These are phyloP conservation scores for Acanthamoeba sp. DNA, from an alignment of 208 protist genomes.

Conservation along the genomic window DNA sequence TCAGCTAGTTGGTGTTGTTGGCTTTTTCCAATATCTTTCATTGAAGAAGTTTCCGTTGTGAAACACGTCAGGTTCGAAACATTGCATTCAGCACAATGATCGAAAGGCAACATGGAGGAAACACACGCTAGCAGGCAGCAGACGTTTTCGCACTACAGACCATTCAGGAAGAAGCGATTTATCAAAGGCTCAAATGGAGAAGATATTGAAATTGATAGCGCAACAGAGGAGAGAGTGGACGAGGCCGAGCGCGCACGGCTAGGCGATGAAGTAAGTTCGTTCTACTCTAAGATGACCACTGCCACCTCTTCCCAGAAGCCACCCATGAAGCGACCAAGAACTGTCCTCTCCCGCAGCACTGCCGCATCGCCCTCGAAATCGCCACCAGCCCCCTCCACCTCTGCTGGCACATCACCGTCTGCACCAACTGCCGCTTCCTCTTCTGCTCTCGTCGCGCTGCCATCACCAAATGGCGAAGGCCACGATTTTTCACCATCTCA, in stretches of 20 bases:
- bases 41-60: too few species aligned
- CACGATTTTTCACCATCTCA: not conserved
- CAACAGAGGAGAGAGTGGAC: not conserved
- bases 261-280: not conserved
- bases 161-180: not conserved
- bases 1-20: too few species aligned
- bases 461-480: not conserved
- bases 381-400: not conserved
- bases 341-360: not conserved
- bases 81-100: too few species aligned
- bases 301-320: not conserved
- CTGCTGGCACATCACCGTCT: not conserved
- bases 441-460: not conserved
- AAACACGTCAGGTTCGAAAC: too few species aligned
- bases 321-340: not conserved
- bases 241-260: not conserved
- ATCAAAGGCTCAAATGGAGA: not conserved
- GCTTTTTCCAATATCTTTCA: too few species aligned
- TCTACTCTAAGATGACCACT: not conserved
- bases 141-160: not conserved
- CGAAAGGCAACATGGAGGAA: too few species aligned
- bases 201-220: not conserved
- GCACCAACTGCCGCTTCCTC: not conserved
- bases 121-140: too few species aligned
- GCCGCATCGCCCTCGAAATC: not conserved